phyloP scores from a whole-genome alignment of 83 land plant species.

The Larix sibirica region DNA sequence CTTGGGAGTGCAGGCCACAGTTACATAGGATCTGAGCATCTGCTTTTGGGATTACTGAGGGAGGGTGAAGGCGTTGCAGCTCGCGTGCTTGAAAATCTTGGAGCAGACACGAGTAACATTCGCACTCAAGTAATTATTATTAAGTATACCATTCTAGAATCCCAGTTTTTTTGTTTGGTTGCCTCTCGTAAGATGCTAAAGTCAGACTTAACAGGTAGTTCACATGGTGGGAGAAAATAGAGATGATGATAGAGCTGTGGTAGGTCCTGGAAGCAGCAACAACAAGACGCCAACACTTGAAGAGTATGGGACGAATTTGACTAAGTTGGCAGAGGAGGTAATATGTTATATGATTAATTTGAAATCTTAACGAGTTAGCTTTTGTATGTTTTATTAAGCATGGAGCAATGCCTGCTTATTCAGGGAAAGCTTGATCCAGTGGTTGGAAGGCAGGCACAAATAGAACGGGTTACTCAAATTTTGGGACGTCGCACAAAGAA shows the following conservation, averaged over 20 bases:
- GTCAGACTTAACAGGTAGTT: too few species aligned
- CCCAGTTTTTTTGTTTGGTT: too few species aligned
- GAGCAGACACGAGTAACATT: slow-evolving; percentile 82
- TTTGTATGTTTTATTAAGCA: too few species aligned
- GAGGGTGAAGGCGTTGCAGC: slow-evolving; percentile 96
- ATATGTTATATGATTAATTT: too few species aligned
- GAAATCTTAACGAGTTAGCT: too few species aligned
- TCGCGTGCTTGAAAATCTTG: slow-evolving; percentile 86
- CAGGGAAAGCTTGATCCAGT: slow-evolving; percentile 28
- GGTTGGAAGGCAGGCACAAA: slow-evolving; percentile 14
- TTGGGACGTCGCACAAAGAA: slow-evolving; percentile 19
- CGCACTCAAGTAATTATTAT: slow-evolving; percentile 67
- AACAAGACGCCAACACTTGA: slow-evolving; percentile 1
- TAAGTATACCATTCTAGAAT: background rate
- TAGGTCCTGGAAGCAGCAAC: background rate
- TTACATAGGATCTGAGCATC: slow-evolving; percentile 90
- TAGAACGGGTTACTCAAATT: slow-evolving; percentile 18
- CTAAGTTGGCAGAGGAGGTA: slow-evolving; percentile 14
- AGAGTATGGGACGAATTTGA: slow-evolving; percentile 18
- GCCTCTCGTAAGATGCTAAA: too few species aligned
- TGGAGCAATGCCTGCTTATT: too few species aligned
- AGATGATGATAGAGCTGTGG: background rate
- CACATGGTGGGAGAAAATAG: too few species aligned
- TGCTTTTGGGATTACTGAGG: slow-evolving; percentile 74
- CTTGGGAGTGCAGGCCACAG: slow-evolving; percentile 67